Evolutionary conservation across 352 stramenopile genomes (phyloP).

Genomic region (Phytophthora uliginosa): DNA sequence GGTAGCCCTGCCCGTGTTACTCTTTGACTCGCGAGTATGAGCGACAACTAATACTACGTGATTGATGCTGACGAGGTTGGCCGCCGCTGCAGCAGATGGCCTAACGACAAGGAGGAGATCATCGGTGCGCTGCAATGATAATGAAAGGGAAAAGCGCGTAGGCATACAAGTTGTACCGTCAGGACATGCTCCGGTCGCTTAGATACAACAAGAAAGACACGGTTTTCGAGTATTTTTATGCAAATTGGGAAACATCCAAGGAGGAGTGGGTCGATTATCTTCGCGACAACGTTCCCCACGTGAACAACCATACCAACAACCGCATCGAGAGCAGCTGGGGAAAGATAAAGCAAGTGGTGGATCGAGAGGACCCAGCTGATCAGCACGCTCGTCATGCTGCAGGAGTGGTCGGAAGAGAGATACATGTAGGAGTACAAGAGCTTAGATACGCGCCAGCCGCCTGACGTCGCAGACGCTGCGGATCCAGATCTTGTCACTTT

Average conservation of each 20-base stretch:
- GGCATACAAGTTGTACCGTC: not conserved
- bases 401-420: conserved; percentile 16
- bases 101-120: conserved; percentile 1
- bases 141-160: conserved; percentile 6
- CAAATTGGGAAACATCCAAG: conserved; percentile 20
- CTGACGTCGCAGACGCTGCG: not conserved
- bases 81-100: not conserved
- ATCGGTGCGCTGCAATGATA: conserved; percentile 9
- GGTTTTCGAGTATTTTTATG: conserved; percentile 15
- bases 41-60: not conserved
- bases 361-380: conserved; percentile 3
- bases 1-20: not conserved
- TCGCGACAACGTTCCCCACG: conserved; percentile 3
- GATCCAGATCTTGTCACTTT: conserved; percentile 15
- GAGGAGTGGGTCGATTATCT: conserved; percentile 16
- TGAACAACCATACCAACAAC: conserved; percentile 19
- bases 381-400: conserved; percentile 15
- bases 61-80: conserved; percentile 10
- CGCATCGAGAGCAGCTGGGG: conserved; percentile 16
- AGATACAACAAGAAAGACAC: conserved; percentile 3
- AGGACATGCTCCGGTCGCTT: conserved; percentile 9
- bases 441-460: conserved; percentile 10
- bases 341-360: conserved; percentile 9
- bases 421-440: conserved; percentile 19
- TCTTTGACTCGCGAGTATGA: not conserved